Percentiles rank a stretch among this genome's conserved stretches.
Evolutionary conservation across 2,329 filamentous ascomycete genomes (phyloP).

Genomic region (Cordyceps fumosorosea): DNA sequence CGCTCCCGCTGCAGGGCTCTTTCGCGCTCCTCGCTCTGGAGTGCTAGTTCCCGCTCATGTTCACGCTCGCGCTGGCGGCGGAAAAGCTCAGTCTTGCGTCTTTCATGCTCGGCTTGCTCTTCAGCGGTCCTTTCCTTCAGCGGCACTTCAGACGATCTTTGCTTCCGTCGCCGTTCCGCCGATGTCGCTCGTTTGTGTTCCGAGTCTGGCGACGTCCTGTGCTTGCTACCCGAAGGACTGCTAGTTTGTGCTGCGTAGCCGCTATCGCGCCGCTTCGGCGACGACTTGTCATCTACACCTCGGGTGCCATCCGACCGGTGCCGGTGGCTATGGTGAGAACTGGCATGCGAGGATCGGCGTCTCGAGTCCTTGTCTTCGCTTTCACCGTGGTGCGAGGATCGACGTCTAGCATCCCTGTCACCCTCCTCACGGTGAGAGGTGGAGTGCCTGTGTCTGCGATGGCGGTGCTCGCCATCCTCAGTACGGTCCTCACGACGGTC

Average conservation of each 20-base stretch:
- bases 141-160: background rate
- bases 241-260: conserved; percentile 38
- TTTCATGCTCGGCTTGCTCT: conserved; percentile 45
- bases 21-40: conserved; percentile 14
- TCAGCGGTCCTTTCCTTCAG: conserved; percentile 33
- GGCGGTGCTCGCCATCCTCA: background rate
- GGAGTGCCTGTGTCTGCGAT: background rate
- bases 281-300: conserved; percentile 23
- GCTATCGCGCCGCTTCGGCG: conserved; percentile 38
- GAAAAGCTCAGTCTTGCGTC: conserved; percentile 38
- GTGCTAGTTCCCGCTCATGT: conserved; percentile 11
- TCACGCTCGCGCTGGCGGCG: conserved; percentile 14
- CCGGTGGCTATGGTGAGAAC: conserved; percentile 28
- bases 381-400: conserved; percentile 15
- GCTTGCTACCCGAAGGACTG: conserved; percentile 25
- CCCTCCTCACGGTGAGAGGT: conserved; percentile 20
- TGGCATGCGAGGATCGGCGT: conserved; percentile 21
- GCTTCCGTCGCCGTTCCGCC: background rate
- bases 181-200: background rate
- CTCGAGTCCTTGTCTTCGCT: conserved; percentile 20
- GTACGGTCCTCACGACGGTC: background rate
- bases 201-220: background rate
- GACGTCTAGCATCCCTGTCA: conserved; percentile 21
- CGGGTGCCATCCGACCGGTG: conserved; percentile 31
- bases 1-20: conserved; percentile 13